Evolutionary conservation across 148 eudicot species (phyloP).

Genomic region (Cornus suecica): DNA sequence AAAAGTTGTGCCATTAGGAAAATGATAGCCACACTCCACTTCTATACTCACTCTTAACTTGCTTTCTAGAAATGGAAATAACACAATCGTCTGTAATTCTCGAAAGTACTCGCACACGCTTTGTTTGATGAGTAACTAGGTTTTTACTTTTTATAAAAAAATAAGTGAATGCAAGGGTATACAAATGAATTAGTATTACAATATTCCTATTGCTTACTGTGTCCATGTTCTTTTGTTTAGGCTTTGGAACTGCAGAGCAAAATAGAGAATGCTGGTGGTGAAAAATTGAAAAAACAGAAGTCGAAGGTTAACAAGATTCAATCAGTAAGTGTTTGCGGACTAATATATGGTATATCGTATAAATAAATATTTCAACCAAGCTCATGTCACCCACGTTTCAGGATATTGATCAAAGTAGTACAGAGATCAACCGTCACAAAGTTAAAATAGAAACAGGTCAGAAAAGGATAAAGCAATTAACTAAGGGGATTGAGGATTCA

Average conservation of each 20-base stretch:
- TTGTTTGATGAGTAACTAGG: too few relatives aligned
- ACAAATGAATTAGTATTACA: too few relatives aligned
- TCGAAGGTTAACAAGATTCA: slow-evolving; percentile 75
- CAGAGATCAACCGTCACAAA: slow-evolving; percentile 87
- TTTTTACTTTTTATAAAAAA: too few relatives aligned
- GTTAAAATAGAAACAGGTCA: slow-evolving; percentile 91
- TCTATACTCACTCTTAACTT: too few relatives aligned
- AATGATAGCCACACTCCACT: too few relatives aligned
- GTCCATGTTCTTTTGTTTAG: slow-evolving; percentile 25
- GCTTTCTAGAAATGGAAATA: too few relatives aligned
- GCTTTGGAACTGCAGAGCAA: slow-evolving; percentile 78
- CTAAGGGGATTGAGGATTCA: slow-evolving; percentile 80
- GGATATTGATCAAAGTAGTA: slow-evolving; percentile 84
- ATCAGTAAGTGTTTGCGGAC: slow-evolving; percentile 53
- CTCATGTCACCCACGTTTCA: slow-evolving; percentile 17
- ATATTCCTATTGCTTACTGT: neutral
- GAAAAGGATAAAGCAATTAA: slow-evolving; percentile 73
- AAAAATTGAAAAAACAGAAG: slow-evolving; percentile 71
- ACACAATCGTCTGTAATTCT: too few relatives aligned
- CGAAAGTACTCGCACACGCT: too few relatives aligned
- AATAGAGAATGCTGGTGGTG: slow-evolving; percentile 98
- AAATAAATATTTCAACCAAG: neutral
- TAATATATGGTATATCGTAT: neutral
- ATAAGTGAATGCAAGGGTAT: too few relatives aligned
- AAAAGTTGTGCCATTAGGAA: neutral